Base-by-base conservation (phyloP, 1,284 basidiomycete species). In the Ustilago shanxiensis region DNA sequence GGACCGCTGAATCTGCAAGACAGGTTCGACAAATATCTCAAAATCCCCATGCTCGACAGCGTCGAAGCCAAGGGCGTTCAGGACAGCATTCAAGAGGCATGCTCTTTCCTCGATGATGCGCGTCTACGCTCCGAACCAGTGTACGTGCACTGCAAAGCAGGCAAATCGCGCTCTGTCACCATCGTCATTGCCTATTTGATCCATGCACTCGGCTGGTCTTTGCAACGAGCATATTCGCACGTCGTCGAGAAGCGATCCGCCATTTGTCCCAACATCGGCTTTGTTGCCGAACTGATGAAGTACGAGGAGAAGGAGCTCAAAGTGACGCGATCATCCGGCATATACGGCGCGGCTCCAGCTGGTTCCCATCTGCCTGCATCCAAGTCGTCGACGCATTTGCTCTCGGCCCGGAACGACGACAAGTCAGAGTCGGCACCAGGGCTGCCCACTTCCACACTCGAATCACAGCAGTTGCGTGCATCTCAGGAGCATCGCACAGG, bases 241-340 rank as follows among this genome's bases (percentile, higher is more conserved):
- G 95, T 98, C 24, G 89, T 93, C 45, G 94, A 95, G 81, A 90
- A 94, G 10, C 90, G 96, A 52, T 92, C 93, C 77, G 93, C 93
- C 76, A 95, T 98, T 78, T 95, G 93, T n/a, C 95, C 96, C 10
- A 98, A 98, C 86, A 98, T 99, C 77, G 95, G 95, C 7, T 98
- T 98, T 86, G 94, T 98, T 35, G 94, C 93, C 14, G 95, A 98
- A 87, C 89, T 98, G 49, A 98, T 98, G 95, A 92, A 91, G 55
- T 98, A 95, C 83, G 95, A 98, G 87, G 93, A 96, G 84, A 54
- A 39, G 29, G 67, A 68, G 53, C 68, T 74, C 55, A 60, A 69
- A 35, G 29, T 75, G 18, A 47, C 50, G 10, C 69, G 66, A 44
- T 71, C 68, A 1, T 66, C 64, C 6, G 76, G 76, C 29, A 78